Conservation (phyloP, 2,329 filamentous ascomycete genomes). For the Fusarium anthophilum region DNA sequence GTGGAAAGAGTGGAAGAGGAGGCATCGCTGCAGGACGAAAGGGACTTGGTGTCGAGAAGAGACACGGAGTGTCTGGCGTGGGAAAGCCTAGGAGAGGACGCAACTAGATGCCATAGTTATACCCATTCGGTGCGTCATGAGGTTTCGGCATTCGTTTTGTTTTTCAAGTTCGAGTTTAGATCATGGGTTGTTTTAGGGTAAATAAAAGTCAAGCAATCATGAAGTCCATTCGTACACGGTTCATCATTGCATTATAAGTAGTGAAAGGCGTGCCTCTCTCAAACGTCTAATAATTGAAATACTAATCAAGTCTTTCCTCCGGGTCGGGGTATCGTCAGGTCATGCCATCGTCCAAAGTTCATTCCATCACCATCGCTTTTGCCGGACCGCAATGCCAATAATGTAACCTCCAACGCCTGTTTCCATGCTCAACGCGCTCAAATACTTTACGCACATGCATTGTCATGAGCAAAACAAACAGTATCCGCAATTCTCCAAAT, state of each 20-base stretch:
- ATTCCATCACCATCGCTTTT: slow-evolving; percentile 17
- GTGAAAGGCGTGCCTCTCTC: neutral
- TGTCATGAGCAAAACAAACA: neutral
- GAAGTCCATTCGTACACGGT: neutral
- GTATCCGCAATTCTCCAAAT: neutral
- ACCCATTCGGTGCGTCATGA: slow-evolving; percentile 41
- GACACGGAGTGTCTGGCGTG: slow-evolving; percentile 54
- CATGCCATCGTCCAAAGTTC: slow-evolving; percentile 17
- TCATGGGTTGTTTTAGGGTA: slow-evolving; percentile 25
- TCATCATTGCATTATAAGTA: neutral
- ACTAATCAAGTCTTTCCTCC: slow-evolving; percentile 22
- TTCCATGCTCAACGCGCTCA: neutral
- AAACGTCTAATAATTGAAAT: neutral
- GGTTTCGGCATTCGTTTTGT: slow-evolving; percentile 37
- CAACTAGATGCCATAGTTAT: slow-evolving; percentile 44
- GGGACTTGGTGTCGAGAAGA: slow-evolving; percentile 62
- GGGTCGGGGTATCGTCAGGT: slow-evolving; percentile 38
- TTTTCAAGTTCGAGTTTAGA: slow-evolving; percentile 30
- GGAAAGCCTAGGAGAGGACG: slow-evolving; percentile 52
- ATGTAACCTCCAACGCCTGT: slow-evolving; percentile 27
- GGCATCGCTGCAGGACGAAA: slow-evolving; percentile 57
- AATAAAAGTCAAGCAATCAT: slow-evolving; percentile 32
- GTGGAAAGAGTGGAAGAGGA: slow-evolving; percentile 57
- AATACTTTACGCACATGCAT: neutral
- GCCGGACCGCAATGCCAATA: slow-evolving; percentile 6